These are phyloP conservation scores for Chlamydomonas sphaeroides DNA, from an alignment of 139 green algal genomes.

Conservation along the genomic window DNA sequence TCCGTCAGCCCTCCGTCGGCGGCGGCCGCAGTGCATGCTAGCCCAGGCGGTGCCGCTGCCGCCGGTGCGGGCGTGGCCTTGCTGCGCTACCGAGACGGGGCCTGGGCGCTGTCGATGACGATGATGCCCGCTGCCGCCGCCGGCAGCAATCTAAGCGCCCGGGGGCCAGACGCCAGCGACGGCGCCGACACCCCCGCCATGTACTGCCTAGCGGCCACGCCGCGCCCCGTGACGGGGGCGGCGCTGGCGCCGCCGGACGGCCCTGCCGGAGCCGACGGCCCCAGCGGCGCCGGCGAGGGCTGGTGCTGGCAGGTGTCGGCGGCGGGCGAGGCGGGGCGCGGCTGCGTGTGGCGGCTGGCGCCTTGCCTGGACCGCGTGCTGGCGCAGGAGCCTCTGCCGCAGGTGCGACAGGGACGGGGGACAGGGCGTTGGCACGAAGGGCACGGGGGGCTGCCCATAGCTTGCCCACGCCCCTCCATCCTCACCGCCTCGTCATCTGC, in stretches of 20 bases:
- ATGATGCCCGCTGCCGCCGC: not conserved
- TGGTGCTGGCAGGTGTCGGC: constrained; percentile 31
- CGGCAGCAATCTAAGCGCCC: no score
- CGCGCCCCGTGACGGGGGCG: not conserved
- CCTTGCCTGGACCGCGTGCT: no score
- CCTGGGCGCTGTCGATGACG: not conserved
- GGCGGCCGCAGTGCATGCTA: no score
- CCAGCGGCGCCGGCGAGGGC: not conserved
- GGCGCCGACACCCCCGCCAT: not conserved
- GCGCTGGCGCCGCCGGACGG: no score
- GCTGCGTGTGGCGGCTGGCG: constrained; percentile 18
- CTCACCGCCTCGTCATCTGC: no score
- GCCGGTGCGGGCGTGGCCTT: not conserved
- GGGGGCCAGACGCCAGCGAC: not conserved
- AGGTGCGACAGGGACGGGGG: not conserved
- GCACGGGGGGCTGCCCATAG: no score
- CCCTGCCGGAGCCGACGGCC: no score
- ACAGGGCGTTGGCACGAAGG: no score
- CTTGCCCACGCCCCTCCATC: no score
- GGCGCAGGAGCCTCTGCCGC: no score
- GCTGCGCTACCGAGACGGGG: not conserved
- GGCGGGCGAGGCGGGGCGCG: not conserved
- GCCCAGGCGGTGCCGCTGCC: no score
- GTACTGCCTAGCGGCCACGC: not conserved
- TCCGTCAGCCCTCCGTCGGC: not conserved